Percentiles rank a stretch among this genome's conserved stretches.
phyloP scores from a whole-genome alignment of 202 grass and related monocot species.

The Miscanthus sacchariflorus region DNA sequence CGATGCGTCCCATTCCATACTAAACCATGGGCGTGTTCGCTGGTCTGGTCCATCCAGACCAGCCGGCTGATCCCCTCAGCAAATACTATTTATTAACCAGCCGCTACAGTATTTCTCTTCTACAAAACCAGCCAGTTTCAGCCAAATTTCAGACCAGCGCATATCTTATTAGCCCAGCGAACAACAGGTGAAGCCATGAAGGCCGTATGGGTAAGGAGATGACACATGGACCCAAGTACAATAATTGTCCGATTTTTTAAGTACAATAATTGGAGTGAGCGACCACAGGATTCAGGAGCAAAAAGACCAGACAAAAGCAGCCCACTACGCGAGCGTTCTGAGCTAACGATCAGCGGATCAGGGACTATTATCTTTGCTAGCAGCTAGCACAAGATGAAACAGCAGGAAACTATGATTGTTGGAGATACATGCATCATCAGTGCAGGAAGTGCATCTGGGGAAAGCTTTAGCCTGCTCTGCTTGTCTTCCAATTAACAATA shows the following conservation, averaged over 20 bases:
- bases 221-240: constrained; percentile 6
- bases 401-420: neutral
- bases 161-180: too few species aligned
- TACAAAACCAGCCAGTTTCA: too few species aligned
- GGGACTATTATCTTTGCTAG: neutral
- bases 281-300: neutral
- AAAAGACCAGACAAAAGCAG: neutral
- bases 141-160: too few species aligned
- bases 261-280: neutral
- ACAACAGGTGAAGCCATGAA: constrained; percentile 22
- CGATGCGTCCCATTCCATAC: too few species aligned
- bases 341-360: neutral
- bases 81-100: too few species aligned
- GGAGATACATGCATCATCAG: neutral
- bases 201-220: too few species aligned
- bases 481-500: neutral
- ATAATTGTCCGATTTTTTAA: constrained; percentile 40
- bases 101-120: too few species aligned
- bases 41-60: too few species aligned
- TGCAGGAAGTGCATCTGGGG: neutral
- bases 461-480: neutral
- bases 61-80: too few species aligned
- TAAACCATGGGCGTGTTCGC: too few species aligned
- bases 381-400: neutral
- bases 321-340: neutral